Base-by-base conservation (phyloP, 805 yeast species). In the Kodamaea kaohsiungensis region DNA sequence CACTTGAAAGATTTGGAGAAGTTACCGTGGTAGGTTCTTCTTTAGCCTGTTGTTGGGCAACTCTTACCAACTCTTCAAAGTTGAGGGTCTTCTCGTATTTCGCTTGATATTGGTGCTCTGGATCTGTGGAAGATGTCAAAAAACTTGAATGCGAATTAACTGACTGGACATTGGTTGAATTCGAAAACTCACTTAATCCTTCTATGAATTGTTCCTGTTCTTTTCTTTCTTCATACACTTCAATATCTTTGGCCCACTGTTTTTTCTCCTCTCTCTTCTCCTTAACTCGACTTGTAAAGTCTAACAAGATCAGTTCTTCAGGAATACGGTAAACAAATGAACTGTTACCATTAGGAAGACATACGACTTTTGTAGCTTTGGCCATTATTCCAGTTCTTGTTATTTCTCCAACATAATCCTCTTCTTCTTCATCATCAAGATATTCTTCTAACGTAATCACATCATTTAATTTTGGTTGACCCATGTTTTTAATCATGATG, bases 301-400 rank as follows among this genome's bases (percentile, higher is more conserved):
- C 93, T 33, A 89, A 69, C 43, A 87, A 68, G 5, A 90, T 77
- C 61, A 87, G 85, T 43, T 78, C 78, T 58, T 88, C 95, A 1
- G 90, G 88, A 3, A 90, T 66, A 53, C 87, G 72, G 67, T 85
- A 87, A 0, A 89, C 76, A 37, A 81, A 77, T 37, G 82, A 77
- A 2, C 42, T 37, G n/a, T 54, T 51, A 27, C 55, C 54, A 13
- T 55, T 52, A 25, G 55, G 52, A 53, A 66, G 52, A 39, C 66
- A 64, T 4, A 68, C 54, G 8, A 65, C 55, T 48, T 53, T 27
- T 5, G 63, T 53, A 9, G 67, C 58, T 43, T 49, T 59, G 7
- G 70, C 67, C 9, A 61, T 53, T 7, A 69, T 61, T 7, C 66
- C 70, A 15, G 42, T 51, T 12, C 49, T 49, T 39, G 62, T 62